Conservation (phyloP, 192 early-diverging fungal species). For the Geosiphon pyriformis region DNA sequence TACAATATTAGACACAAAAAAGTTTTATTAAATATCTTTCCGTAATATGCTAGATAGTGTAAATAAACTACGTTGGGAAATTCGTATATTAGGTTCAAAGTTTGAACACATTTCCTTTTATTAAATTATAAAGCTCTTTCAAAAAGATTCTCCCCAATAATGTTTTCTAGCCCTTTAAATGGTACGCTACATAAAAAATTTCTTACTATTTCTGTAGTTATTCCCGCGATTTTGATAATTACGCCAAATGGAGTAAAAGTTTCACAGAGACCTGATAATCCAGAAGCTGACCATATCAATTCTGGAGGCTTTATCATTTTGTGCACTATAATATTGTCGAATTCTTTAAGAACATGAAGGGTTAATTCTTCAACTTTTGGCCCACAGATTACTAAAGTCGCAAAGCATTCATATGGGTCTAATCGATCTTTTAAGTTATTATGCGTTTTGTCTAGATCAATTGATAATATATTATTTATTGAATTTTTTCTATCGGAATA, state of each 20-base stretch:
- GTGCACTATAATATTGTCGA: conserved; percentile 20
- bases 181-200: conserved; percentile 17
- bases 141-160: conserved; percentile 11
- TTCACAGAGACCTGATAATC: too few relatives aligned
- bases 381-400: conserved; percentile 52
- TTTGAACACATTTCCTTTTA: too few relatives aligned
- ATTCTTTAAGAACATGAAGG: conserved; percentile 10
- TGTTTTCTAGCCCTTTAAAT: not conserved
- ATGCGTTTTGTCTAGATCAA: not conserved
- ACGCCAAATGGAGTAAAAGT: not conserved
- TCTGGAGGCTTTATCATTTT: conserved; percentile 7
- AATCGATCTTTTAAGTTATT: conserved; percentile 39
- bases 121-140: not conserved
- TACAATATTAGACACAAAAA: too few relatives aligned
- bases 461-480: conserved; percentile 1
- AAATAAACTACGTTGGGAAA: too few relatives aligned
- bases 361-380: conserved; percentile 18
- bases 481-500: conserved; percentile 41
- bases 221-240: conserved; percentile 15
- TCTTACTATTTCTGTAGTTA: conserved; percentile 17
- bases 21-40: too few relatives aligned
- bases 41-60: too few relatives aligned
- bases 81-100: too few relatives aligned
- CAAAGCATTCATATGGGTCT: conserved; percentile 52
- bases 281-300: conserved; percentile 24